Percentiles rank a stretch among this genome's conserved stretches.
phyloP scores from a whole-genome alignment of 495 filamentous ascomycete species.

The Neurospora sp. region DNA sequence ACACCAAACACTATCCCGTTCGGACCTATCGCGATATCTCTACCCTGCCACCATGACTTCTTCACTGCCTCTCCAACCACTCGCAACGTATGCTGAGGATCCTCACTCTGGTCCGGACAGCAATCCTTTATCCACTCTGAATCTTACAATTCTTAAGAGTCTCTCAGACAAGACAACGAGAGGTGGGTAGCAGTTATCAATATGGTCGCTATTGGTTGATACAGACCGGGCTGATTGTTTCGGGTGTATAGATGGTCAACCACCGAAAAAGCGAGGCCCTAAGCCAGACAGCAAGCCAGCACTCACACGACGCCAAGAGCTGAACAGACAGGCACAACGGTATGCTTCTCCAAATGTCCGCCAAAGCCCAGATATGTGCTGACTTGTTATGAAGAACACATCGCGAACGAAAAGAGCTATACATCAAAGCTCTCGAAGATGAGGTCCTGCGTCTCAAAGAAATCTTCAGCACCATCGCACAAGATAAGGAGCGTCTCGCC shows the following conservation, averaged over 20 bases:
- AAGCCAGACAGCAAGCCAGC: conserved; percentile 97
- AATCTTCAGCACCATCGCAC: conserved; percentile 48
- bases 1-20: not conserved
- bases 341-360: conserved; percentile 26
- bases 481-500: conserved; percentile 53
- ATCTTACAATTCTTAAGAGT: conserved; percentile 48
- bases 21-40: not conserved
- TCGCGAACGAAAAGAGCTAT: conserved; percentile 91
- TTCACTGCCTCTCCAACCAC: conserved; percentile 27
- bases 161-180: conserved; percentile 55
- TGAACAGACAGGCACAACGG: conserved; percentile 95
- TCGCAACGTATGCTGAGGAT: conserved; percentile 21
- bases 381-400: conserved; percentile 51
- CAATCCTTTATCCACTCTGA: conserved; percentile 42
- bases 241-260: conserved; percentile 57
- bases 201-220: conserved; percentile 5
- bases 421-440: conserved; percentile 87
- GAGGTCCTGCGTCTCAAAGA: conserved; percentile 68
- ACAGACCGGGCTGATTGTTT: conserved; percentile 1
- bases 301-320: conserved; percentile 82
- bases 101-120: conserved; percentile 28
- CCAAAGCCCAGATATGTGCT: not conserved
- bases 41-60: conserved; percentile 33
- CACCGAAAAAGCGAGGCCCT: conserved; percentile 81
- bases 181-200: conserved; percentile 31